Evolutionary conservation across 768 basidiomycete species (phyloP), one percentile per base, ranked within the genome.

Genomic region (Serendipita sp.): DNA sequence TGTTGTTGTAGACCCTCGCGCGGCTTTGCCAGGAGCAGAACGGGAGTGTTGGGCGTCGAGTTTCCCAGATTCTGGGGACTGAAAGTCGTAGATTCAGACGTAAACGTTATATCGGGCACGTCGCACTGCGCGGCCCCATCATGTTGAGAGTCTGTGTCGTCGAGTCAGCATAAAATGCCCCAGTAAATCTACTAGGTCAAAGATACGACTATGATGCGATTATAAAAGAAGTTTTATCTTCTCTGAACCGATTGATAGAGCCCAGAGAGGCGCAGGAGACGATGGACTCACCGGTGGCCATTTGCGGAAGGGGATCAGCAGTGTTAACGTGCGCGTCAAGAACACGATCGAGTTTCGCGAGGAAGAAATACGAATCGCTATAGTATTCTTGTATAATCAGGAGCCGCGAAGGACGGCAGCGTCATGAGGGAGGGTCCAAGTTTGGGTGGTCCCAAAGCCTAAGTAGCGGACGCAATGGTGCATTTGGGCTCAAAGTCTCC

Each of bases 251-350:
- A 58, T 58, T 28, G 33, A 24, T 9, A 28, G 5, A n/a, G 28
- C 20, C 45, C 17, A 50, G 45, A 50, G 28, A 9, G 45, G 45
- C 45, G 9, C n/a, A n/a, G 45, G n/a, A 28, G 45, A 9, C 20
- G 45, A 48, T 28, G 31, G 31, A 58, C 53, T 28, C 24, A 58
- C 53, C 53, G n/a, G 53, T 58, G 53, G 53, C 53, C 53, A 58
- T 58, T 38, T 22, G 53, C 53, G 53, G 33, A 58, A 38, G 20
- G 33, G 17, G 53, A 58, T 58, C 53, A 58, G 38, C 38, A 2
- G 38, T 38, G 38, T 38, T 38, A 14, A 38, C 14, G 38, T 38
- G 38, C 38, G 38, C 38, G 38, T 38, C 38, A 58, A 58, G 53
- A 33, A 24, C 9, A 33, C 53, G 22, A 58, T 22, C 22, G 33